A percentile compares a stretch with the other conserved stretches of the same genome.
Conservation (phyloP, 257 asterid genomes). For the Ehretia macrophylla region DNA sequence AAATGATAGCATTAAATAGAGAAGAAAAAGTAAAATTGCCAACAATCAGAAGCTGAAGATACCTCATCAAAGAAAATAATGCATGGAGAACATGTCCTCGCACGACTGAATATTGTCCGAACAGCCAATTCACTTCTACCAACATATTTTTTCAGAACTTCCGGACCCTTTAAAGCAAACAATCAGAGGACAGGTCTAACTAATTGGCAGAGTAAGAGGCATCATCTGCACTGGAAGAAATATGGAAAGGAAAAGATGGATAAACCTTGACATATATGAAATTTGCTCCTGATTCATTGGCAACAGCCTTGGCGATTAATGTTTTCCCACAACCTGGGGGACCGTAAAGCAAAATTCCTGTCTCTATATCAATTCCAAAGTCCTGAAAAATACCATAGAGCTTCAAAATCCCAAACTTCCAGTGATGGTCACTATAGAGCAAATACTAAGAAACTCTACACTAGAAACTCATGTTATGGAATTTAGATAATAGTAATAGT, state of each 20-base stretch:
- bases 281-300: conserved; percentile 85
- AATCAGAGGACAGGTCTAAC: conserved; percentile 1
- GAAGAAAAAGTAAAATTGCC: background rate
- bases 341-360: conserved; percentile 90
- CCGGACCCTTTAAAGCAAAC: conserved; percentile 68
- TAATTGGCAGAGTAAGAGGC: too few species aligned
- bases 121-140: conserved; percentile 93
- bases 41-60: conserved; percentile 7
- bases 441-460: background rate
- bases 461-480: background rate
- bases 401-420: background rate
- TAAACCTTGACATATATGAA: conserved; percentile 84
- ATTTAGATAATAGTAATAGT: background rate
- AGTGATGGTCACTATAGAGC: too few species aligned
- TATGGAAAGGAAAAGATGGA: too few species aligned
- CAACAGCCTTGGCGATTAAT: conserved; percentile 92
- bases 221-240: conserved; percentile 12
- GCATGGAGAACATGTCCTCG: conserved; percentile 91
- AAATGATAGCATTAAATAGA: background rate
- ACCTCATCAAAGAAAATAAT: conserved; percentile 95
- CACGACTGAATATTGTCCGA: conserved; percentile 74
- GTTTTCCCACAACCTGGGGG: conserved; percentile 99
- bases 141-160: conserved; percentile 78
- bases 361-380: conserved; percentile 54
- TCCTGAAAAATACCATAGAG: conserved; percentile 35